These are phyloP conservation scores for Acrodontium crateriforme DNA, from an alignment of 2,329 filamentous ascomycete genomes.

Conservation along the genomic window DNA sequence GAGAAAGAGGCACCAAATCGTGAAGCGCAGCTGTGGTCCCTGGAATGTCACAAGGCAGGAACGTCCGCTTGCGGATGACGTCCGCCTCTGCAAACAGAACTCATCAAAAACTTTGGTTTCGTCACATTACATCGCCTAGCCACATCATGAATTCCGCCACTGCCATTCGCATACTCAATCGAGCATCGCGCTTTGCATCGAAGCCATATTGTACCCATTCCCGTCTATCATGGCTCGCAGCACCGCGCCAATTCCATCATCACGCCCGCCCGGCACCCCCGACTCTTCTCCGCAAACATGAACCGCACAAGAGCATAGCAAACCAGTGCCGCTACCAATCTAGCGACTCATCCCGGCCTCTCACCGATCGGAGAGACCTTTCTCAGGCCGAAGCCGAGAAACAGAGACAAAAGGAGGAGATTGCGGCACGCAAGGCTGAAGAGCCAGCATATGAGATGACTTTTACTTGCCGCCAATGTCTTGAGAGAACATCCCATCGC, in stretches of 20 bases:
- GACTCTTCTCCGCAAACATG: conserved; percentile 7
- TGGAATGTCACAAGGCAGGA: too few relatives aligned
- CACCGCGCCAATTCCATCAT: conserved; percentile 1
- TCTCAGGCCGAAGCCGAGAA: conserved; percentile 5
- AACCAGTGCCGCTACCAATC: conserved; percentile 5
- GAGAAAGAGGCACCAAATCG: too few relatives aligned
- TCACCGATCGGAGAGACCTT: conserved; percentile 17
- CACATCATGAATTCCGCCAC: too few relatives aligned
- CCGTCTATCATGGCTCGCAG: not conserved
- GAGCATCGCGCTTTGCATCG: not conserved
- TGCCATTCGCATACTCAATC: too few relatives aligned
- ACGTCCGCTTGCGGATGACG: too few relatives aligned
- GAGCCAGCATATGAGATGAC: conserved; percentile 69
- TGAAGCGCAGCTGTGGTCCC: too few relatives aligned
- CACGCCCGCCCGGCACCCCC: conserved; percentile 3
- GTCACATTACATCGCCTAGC: too few relatives aligned
- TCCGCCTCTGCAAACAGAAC: too few relatives aligned
- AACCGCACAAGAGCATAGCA: conserved; percentile 1
- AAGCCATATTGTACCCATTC: not conserved
- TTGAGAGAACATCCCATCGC: conserved; percentile 63
- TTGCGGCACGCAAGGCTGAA: conserved; percentile 28
- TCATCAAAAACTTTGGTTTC: too few relatives aligned
- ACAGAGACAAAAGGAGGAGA: conserved; percentile 16
- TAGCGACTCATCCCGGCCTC: conserved; percentile 7
- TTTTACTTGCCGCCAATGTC: conserved; percentile 78